A percentile compares a stretch with the other conserved stretches of the same genome.
phyloP scores from a whole-genome alignment of 805 yeast species.

The Monosporozyma aquatica region DNA sequence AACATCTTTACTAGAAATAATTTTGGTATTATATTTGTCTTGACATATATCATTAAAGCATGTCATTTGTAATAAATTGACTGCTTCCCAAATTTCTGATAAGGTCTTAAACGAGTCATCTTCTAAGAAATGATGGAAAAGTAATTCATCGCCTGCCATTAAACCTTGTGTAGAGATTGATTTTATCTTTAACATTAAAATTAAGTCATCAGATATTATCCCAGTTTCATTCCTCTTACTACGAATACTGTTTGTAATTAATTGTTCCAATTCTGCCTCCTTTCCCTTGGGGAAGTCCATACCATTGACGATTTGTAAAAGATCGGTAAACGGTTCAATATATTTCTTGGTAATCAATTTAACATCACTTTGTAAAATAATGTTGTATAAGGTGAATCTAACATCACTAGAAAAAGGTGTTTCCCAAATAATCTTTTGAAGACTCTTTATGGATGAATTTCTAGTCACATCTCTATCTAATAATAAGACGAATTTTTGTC shows the following conservation, averaged over 20 bases:
- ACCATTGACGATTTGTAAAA: slow-evolving; percentile 23
- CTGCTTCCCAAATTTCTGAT: slow-evolving; percentile 27
- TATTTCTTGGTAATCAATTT: slow-evolving; percentile 18
- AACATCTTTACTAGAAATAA: slow-evolving; percentile 27
- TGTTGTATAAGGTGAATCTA: slow-evolving; percentile 18
- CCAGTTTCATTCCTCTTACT: slow-evolving; percentile 12
- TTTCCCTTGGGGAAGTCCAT: slow-evolving; percentile 29
- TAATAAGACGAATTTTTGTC: slow-evolving; percentile 19
- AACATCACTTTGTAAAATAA: slow-evolving; percentile 19
- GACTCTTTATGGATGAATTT: slow-evolving; percentile 20
- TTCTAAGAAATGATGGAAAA: slow-evolving; percentile 27
- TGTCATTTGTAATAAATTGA: slow-evolving; percentile 25
- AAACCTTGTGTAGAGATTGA: slow-evolving; percentile 32
- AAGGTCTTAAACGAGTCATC: slow-evolving; percentile 15
- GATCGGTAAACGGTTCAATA: slow-evolving; percentile 34
- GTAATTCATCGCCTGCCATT: slow-evolving; percentile 29
- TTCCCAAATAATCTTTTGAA: slow-evolving; percentile 27
- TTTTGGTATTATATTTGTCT: slow-evolving; percentile 25
- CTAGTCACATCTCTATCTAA: slow-evolving; percentile 28
- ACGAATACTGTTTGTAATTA: slow-evolving; percentile 15
- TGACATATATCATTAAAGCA: slow-evolving; percentile 25
- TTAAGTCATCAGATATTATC: slow-evolving; percentile 18
- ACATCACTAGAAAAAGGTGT: slow-evolving; percentile 20
- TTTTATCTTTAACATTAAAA: slow-evolving; percentile 28
- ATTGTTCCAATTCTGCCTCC: slow-evolving; percentile 23